Evolutionary conservation across 176 grass and related monocot genomes (phyloP).

Genomic region (Oryza meridionalis): DNA sequence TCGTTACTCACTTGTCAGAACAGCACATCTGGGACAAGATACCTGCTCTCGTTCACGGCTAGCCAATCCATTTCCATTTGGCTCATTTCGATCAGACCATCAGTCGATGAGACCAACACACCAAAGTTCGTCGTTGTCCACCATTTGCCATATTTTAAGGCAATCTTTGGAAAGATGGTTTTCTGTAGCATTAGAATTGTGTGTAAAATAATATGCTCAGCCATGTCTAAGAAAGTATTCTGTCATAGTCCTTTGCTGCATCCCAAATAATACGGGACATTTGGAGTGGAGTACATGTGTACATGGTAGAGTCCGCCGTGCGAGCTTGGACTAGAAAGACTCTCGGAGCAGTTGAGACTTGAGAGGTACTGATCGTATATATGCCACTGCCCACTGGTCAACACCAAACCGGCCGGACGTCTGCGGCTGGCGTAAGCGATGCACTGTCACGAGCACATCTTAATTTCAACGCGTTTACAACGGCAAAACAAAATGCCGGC

Average conservation of each 20-base stretch:
- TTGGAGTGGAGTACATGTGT: too few relatives aligned
- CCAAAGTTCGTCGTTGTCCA: neutral
- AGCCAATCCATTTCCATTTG: neutral
- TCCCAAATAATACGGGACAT: too few relatives aligned
- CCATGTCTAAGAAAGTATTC: neutral
- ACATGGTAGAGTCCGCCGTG: neutral
- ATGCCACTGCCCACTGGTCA: too few relatives aligned
- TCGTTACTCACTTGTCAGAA: neutral
- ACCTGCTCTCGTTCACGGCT: neutral
- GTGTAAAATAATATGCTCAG: too few relatives aligned
- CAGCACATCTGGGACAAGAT: neutral
- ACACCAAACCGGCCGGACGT: neutral
- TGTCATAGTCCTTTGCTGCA: neutral
- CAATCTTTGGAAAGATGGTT: too few relatives aligned
- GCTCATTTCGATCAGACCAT: neutral
- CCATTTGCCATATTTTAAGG: neutral
- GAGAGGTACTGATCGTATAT: neutral
- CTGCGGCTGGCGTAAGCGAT: neutral
- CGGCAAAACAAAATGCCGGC: neutral
- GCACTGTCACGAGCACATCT: slow-evolving; percentile 10
- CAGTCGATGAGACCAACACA: neutral
- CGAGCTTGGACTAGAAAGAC: neutral
- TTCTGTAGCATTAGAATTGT: too few relatives aligned
- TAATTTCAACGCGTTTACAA: neutral
- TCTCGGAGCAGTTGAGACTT: slow-evolving; percentile 16